Conservation (phyloP, 2,329 filamentous ascomycete species). For the Hymenoscyphus repandus region DNA sequence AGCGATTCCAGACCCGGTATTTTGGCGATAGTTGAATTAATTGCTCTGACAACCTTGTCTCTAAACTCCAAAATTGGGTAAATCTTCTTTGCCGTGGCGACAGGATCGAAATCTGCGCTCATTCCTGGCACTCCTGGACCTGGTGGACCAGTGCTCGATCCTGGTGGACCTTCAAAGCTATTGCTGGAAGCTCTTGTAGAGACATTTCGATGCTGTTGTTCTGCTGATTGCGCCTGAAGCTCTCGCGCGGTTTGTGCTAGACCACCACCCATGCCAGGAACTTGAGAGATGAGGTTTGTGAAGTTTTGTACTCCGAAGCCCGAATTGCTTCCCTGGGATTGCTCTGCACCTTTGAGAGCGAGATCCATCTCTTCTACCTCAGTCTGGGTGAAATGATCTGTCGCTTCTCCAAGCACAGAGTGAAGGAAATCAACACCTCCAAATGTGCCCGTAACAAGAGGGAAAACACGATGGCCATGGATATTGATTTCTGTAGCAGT, state of each 20-base stretch:
- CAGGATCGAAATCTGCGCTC: slow-evolving; percentile 70
- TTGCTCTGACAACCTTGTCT: slow-evolving; percentile 85
- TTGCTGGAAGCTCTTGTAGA: slow-evolving; percentile 28
- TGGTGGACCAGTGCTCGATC: slow-evolving; percentile 36
- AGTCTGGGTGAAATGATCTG: slow-evolving; percentile 78
- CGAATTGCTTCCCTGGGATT: slow-evolving; percentile 34
- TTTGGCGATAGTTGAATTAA: slow-evolving; percentile 81
- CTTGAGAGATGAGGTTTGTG: slow-evolving; percentile 66
- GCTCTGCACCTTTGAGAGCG: slow-evolving; percentile 64
- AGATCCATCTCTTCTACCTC: slow-evolving; percentile 77
- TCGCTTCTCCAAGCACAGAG: slow-evolving; percentile 67
- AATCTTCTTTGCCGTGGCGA: slow-evolving; percentile 73
- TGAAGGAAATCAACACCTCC: slow-evolving; percentile 82
- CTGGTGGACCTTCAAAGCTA: slow-evolving; percentile 23
- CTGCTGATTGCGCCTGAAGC: slow-evolving; percentile 55
- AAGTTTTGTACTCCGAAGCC: slow-evolving; percentile 49
- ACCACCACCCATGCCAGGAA: slow-evolving; percentile 64
- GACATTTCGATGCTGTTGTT: slow-evolving; percentile 56
- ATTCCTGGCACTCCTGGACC: slow-evolving; percentile 64
- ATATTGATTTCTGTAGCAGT: slow-evolving; percentile 58
- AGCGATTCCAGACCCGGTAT: slow-evolving; percentile 84
- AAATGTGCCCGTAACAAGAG: slow-evolving; percentile 70
- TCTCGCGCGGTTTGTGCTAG: slow-evolving; percentile 62
- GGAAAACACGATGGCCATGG: slow-evolving; percentile 62
- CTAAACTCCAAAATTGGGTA: slow-evolving; percentile 93